Evolutionary conservation across 108 stramenopile genomes (phyloP).

Genomic region (Heterococcus sp.): DNA sequence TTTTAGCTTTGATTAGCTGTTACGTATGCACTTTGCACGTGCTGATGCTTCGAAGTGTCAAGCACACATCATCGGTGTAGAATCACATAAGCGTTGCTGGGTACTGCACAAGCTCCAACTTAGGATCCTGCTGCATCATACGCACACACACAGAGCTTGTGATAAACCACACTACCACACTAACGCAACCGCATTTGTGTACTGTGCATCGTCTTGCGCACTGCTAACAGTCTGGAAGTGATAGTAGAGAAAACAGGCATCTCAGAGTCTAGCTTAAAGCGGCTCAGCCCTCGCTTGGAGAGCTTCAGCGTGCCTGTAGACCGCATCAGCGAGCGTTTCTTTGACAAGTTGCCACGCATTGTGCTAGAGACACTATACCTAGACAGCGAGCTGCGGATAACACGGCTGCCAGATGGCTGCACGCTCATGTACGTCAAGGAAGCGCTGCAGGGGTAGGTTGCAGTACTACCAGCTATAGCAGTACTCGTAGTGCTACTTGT

Average conservation of each 20-base stretch:
- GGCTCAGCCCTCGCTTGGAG: conserved; percentile 10
- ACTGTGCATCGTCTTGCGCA: no score
- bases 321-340: conserved; percentile 33
- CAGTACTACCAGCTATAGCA: background rate
- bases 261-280: conserved; percentile 6
- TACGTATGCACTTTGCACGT: no score
- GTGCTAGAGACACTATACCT: conserved; percentile 26
- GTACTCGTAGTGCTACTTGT: no score
- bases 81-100: no score
- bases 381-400: conserved; percentile 16
- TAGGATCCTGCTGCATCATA: no score
- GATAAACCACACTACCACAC: no score
- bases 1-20: no score
- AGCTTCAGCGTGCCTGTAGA: conserved; percentile 14
- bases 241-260: conserved; percentile 27
- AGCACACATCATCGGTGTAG: no score
- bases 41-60: no score
- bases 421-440: conserved; percentile 37
- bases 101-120: no score
- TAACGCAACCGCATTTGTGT: no score
- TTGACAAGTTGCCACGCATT: conserved; percentile 29
- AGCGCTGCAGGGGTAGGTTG: background rate
- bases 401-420: conserved; percentile 22
- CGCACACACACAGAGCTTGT: no score
- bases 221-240: conserved; percentile 22